phyloP scores from a whole-genome alignment of 2,329 filamentous ascomycete genomes.

The Calonectria leucothoes region DNA sequence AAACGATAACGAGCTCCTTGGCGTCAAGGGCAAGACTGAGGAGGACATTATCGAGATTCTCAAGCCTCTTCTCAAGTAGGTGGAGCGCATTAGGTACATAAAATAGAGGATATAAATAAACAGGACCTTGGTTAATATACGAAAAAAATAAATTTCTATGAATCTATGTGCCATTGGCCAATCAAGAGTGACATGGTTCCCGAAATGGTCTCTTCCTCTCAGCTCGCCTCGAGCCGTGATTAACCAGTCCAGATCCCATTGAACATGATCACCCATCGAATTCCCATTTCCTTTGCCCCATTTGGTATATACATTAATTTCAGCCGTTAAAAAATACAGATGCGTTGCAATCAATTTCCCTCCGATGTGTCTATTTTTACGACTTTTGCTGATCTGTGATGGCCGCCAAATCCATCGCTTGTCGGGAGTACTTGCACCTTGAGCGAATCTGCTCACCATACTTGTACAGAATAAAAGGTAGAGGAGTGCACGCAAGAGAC shows the following conservation, averaged over 20 bases:
- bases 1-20: slow-evolving; percentile 58
- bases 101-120: neutral
- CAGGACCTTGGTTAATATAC: neutral
- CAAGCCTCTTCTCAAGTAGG: slow-evolving; percentile 32
- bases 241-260: too few species aligned
- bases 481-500: slow-evolving; percentile 25
- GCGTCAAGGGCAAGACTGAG: slow-evolving; percentile 54
- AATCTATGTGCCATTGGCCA: neutral
- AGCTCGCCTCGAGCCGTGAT: neutral
- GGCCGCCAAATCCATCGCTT: slow-evolving; percentile 9
- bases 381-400: slow-evolving; percentile 7
- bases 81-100: neutral
- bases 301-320: neutral
- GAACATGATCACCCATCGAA: neutral
- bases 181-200: neutral
- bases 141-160: neutral
- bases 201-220: neutral
- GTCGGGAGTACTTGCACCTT: slow-evolving; percentile 35
- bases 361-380: neutral
- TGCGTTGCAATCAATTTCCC: neutral
- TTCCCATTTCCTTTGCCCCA: neutral
- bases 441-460: slow-evolving; percentile 32
- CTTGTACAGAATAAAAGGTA: slow-evolving; percentile 35
- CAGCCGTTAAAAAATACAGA: neutral
- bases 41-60: slow-evolving; percentile 51